Conservation (phyloP, 2,329 filamentous ascomycete genomes). For the Phaeomoniella chlamydospora region DNA sequence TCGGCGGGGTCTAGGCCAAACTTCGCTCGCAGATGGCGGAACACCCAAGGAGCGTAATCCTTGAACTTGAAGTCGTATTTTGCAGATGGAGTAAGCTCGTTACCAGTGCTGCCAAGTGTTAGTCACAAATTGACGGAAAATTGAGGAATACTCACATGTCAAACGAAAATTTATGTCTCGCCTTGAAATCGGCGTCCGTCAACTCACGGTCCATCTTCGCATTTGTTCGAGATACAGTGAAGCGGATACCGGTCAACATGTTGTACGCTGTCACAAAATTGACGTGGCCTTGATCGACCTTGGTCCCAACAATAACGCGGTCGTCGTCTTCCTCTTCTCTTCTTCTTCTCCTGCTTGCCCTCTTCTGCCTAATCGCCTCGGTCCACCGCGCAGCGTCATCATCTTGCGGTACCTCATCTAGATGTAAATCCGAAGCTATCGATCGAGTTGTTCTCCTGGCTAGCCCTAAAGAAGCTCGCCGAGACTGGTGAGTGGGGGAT, state of each 20-base stretch:
- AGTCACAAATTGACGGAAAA: slow-evolving; percentile 14
- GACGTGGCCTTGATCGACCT: slow-evolving; percentile 91
- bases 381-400: slow-evolving; percentile 88
- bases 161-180: slow-evolving; percentile 96
- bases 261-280: slow-evolving; percentile 99
- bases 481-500: slow-evolving; percentile 53
- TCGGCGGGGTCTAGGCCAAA: slow-evolving; percentile 93
- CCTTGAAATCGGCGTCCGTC: slow-evolving; percentile 81
- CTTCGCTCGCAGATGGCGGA: slow-evolving; percentile 72
- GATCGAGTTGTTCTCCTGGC: slow-evolving; percentile 70
- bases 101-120: slow-evolving; percentile 49
- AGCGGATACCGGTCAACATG: slow-evolving; percentile 97
- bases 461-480: slow-evolving; percentile 72
- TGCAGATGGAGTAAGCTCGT: slow-evolving; percentile 90
- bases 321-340: slow-evolving; percentile 87
- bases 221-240: slow-evolving; percentile 89
- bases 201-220: slow-evolving; percentile 87
- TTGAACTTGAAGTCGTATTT: slow-evolving; percentile 99
- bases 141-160: slow-evolving; percentile 52
- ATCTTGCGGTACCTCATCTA: slow-evolving; percentile 73
- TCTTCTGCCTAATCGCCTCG: slow-evolving; percentile 81
- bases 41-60: slow-evolving; percentile 99
- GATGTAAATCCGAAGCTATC: slow-evolving; percentile 66
- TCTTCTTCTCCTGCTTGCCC: slow-evolving; percentile 70
- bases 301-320: slow-evolving; percentile 80